phyloP scores from a whole-genome alignment of 2,329 filamentous ascomycete species.

The Chaetomium strumarium region DNA sequence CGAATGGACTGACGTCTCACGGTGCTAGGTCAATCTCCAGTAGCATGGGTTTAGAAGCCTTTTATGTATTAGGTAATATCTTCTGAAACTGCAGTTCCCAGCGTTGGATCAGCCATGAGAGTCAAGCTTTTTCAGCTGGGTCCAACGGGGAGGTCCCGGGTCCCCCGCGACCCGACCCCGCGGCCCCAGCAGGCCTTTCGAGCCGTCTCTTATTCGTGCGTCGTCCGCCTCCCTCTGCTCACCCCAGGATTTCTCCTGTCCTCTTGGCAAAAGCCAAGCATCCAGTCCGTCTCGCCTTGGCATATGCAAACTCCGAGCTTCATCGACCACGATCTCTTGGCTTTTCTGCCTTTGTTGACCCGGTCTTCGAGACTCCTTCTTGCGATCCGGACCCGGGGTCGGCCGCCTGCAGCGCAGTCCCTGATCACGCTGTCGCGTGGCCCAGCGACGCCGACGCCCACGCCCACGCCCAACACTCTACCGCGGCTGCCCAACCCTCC shows the following conservation, averaged over 20 bases:
- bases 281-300: slow-evolving; percentile 27
- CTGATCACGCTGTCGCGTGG: slow-evolving; percentile 6
- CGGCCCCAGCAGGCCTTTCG: not conserved
- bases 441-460: slow-evolving; percentile 5
- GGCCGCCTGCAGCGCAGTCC: not conserved
- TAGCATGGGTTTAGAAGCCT: too few relatives aligned
- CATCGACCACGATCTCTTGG: slow-evolving; percentile 25
- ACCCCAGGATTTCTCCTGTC: slow-evolving; percentile 18
- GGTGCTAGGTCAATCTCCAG: too few relatives aligned
- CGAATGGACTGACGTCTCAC: too few relatives aligned
- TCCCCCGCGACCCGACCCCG: slow-evolving; percentile 5
- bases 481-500: not conserved
- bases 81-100: not conserved
- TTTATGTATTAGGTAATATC: too few relatives aligned
- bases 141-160: slow-evolving; percentile 3
- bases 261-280: slow-evolving; percentile 27
- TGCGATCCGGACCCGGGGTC: slow-evolving; percentile 11
- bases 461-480: not conserved
- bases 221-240: slow-evolving; percentile 6
- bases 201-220: slow-evolving; percentile 10
- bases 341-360: slow-evolving; percentile 9
- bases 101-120: slow-evolving; percentile 7
- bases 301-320: slow-evolving; percentile 28
- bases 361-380: slow-evolving; percentile 7
- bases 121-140: slow-evolving; percentile 18